These are phyloP conservation scores for Clarireedia paspali DNA, from an alignment of 2,329 filamentous ascomycete species.

Conservation along the genomic window DNA sequence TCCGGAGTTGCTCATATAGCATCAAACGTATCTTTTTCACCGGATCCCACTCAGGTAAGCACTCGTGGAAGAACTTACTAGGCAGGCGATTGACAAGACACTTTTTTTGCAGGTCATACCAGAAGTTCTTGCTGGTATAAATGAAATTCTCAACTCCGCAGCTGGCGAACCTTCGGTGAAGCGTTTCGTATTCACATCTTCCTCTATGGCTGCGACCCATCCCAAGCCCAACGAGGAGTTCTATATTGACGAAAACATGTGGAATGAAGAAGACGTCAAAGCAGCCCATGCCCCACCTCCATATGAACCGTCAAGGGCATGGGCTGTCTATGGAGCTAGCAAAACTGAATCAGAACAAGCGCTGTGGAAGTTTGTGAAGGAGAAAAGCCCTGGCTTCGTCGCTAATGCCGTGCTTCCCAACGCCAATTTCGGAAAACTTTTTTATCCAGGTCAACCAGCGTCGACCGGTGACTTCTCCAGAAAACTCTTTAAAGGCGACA, in stretches of 20 bases:
- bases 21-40: slow-evolving; percentile 28
- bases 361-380: slow-evolving; percentile 33
- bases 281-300: slow-evolving; percentile 32
- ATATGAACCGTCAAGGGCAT: slow-evolving; percentile 18
- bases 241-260: slow-evolving; percentile 25
- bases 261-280: slow-evolving; percentile 30
- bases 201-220: slow-evolving; percentile 19
- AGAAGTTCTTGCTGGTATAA: slow-evolving; percentile 23
- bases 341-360: slow-evolving; percentile 33
- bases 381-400: slow-evolving; percentile 26
- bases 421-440: slow-evolving; percentile 12
- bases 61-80: not conserved
- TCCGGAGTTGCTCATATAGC: slow-evolving; percentile 34
- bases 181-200: slow-evolving; percentile 35
- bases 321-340: slow-evolving; percentile 32
- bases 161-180: slow-evolving; percentile 29
- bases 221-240: slow-evolving; percentile 18
- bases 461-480: slow-evolving; percentile 20
- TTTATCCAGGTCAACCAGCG: slow-evolving; percentile 8
- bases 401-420: slow-evolving; percentile 25
- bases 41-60: slow-evolving; percentile 32
- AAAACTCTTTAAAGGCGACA: slow-evolving; percentile 20
- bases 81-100: not conserved
- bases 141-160: slow-evolving; percentile 31
- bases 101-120: slow-evolving; percentile 25